phyloP scores from a whole-genome alignment of 352 stramenopile genomes.

The Phytophthora tubulina region DNA sequence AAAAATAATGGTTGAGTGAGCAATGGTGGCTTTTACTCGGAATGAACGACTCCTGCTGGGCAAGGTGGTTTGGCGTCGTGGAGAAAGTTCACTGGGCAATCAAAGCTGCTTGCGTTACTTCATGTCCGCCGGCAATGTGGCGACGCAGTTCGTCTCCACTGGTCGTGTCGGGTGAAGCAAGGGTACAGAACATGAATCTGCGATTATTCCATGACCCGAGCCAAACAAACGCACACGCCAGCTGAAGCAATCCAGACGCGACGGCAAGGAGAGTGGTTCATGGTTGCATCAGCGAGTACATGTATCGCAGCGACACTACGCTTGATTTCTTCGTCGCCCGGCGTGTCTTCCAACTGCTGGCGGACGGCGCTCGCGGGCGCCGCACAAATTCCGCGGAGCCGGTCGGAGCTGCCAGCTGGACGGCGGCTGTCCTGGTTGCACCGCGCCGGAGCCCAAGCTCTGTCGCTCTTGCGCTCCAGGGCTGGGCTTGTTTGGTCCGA shows the following conservation, averaged over 20 bases:
- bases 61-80: constrained; percentile 11
- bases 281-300: neutral
- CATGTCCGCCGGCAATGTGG: too few species aligned
- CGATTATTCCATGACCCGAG: too few species aligned
- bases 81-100: constrained; percentile 28
- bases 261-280: neutral
- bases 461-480: neutral
- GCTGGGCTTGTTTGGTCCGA: constrained; percentile 28
- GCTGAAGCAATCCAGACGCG: neutral
- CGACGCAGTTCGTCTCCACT: neutral
- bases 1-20: constrained; percentile 10
- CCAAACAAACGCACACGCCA: neutral
- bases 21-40: constrained; percentile 18
- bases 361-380: neutral
- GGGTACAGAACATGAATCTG: too few species aligned
- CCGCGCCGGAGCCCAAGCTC: constrained; percentile 20
- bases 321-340: constrained; percentile 22
- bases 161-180: neutral
- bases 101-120: constrained; percentile 6
- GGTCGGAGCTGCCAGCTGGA: constrained; percentile 30
- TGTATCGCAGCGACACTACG: constrained; percentile 29
- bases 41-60: neutral
- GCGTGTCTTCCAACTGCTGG: constrained; percentile 5
- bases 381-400: constrained; percentile 8
- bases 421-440: constrained; percentile 22